phyloP scores from a whole-genome alignment of 2,329 filamentous ascomycete species.

The Didymellaceae sp. region DNA sequence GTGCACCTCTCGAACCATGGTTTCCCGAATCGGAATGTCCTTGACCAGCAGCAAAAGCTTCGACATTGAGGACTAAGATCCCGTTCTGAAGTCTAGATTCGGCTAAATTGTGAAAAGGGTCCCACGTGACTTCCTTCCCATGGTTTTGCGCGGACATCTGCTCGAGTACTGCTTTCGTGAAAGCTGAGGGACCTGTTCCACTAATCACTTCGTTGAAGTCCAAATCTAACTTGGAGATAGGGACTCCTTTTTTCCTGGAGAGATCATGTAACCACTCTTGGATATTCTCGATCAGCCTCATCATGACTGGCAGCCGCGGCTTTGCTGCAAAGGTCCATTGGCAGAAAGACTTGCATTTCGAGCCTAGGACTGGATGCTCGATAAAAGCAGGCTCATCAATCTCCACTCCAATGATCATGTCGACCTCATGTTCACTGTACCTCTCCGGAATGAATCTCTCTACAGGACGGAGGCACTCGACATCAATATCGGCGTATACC shows the following conservation, averaged over 20 bases:
- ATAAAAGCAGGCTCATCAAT: slow-evolving; percentile 72
- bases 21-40: slow-evolving; percentile 76
- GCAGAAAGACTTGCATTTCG: slow-evolving; percentile 73
- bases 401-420: slow-evolving; percentile 74
- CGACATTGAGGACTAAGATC: slow-evolving; percentile 71
- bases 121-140: slow-evolving; percentile 63
- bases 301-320: slow-evolving; percentile 71
- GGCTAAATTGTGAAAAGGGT: slow-evolving; percentile 68
- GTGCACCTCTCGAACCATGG: slow-evolving; percentile 68
- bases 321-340: slow-evolving; percentile 79
- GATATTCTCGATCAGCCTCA: slow-evolving; percentile 71
- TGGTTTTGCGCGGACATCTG: slow-evolving; percentile 63
- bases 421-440: slow-evolving; percentile 68
- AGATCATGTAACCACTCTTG: slow-evolving; percentile 69
- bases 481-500: slow-evolving; percentile 66
- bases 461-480: slow-evolving; percentile 61
- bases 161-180: slow-evolving; percentile 68
- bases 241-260: slow-evolving; percentile 63
- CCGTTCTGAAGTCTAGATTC: slow-evolving; percentile 71
- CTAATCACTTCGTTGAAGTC: slow-evolving; percentile 76
- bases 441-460: slow-evolving; percentile 67
- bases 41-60: slow-evolving; percentile 75
- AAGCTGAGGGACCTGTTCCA: slow-evolving; percentile 74
- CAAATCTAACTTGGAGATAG: slow-evolving; percentile 66
- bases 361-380: slow-evolving; percentile 69